Evolutionary conservation across 116 monocot species (phyloP), one percentile per base, ranked within the genome.

Genomic region (Dioscorea cayenensis): DNA sequence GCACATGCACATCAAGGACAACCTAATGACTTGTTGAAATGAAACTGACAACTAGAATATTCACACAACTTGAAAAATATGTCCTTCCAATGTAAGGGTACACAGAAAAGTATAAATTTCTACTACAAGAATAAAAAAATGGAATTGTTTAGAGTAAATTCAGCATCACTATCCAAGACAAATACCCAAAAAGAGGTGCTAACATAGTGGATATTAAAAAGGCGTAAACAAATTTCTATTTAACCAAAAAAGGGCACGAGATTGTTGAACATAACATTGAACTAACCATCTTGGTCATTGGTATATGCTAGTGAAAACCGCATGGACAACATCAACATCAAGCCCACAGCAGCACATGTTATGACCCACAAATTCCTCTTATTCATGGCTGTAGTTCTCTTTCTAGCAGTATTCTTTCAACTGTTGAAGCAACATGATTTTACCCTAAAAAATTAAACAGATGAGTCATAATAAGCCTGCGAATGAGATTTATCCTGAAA

Each of bases 221-320:
- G 14, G 19, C 19, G 17, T 12, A 43, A 6, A 43, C 2, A 10
- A 10, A 10, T 43, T 43, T 43, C 43, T 43, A 7, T 43, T 43
- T 43, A 0, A 43, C 12, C 43, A 43, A 12, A 43, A 43, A 43
- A 5, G 12, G 43, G 12, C 4, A 55, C 14, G 17, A 55, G n/a
- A 55, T 55, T 16, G 17, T 55, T 11, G 14, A 19, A 55, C 16
- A 3, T 18, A 55, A 19, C 17, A 19, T 14, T 55, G 19, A 66
- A 71, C 12, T 36, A 74, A 94, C 94, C 94, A 72, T 94, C 94
- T 76, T 73, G 78, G 11, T 81, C 85, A 49, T 81, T 65, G 19
- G 94, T 94, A 67, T 70, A 73, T 58, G 77, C 78, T 1, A 66
- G 28, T 10, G 48, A 79, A 73, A 80, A 68, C 71, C 77, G 79